Conservation (phyloP, 2,329 filamentous ascomycete species). For the Iodosphaeria phyllophila region DNA sequence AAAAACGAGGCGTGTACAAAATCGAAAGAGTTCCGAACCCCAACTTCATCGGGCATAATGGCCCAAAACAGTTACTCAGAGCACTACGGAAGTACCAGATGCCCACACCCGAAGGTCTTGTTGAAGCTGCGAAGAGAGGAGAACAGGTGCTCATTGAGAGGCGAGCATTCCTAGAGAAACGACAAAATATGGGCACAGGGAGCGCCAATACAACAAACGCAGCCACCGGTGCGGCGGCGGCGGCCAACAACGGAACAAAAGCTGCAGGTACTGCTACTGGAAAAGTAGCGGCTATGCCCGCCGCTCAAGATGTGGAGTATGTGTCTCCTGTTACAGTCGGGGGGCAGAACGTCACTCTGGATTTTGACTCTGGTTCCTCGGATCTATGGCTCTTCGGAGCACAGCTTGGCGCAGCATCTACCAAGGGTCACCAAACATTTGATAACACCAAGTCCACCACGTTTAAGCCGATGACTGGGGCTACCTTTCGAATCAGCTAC, state of each 20-base stretch:
- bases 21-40: conserved; percentile 13
- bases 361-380: conserved; percentile 17
- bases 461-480: conserved; percentile 11
- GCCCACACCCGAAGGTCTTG: conserved; percentile 11
- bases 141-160: conserved; percentile 5
- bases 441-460: conserved; percentile 11
- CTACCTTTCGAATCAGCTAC: conserved; percentile 13
- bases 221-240: conserved; percentile 3
- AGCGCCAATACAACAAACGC: conserved; percentile 1
- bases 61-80: conserved; percentile 12
- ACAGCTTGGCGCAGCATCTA: conserved; percentile 10
- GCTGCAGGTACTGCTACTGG: conserved; percentile 9
- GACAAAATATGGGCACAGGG: conserved; percentile 1
- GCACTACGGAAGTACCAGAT: conserved; percentile 14
- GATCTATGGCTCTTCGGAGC: conserved; percentile 18
- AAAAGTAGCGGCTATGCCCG: conserved; percentile 9
- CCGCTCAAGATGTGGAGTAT: conserved; percentile 14
- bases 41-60: conserved; percentile 11
- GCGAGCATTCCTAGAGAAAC: conserved; percentile 1
- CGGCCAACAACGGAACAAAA: conserved; percentile 2
- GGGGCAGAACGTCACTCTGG: conserved; percentile 14
- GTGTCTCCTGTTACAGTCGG: conserved; percentile 15
- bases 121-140: conserved; percentile 8
- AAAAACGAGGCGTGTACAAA: conserved; percentile 14
- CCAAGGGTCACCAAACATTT: conserved; percentile 11